Evolutionary conservation across 225 moss, liverwort and hornwort species (phyloP).

Genomic region (Polytrichum commune): DNA sequence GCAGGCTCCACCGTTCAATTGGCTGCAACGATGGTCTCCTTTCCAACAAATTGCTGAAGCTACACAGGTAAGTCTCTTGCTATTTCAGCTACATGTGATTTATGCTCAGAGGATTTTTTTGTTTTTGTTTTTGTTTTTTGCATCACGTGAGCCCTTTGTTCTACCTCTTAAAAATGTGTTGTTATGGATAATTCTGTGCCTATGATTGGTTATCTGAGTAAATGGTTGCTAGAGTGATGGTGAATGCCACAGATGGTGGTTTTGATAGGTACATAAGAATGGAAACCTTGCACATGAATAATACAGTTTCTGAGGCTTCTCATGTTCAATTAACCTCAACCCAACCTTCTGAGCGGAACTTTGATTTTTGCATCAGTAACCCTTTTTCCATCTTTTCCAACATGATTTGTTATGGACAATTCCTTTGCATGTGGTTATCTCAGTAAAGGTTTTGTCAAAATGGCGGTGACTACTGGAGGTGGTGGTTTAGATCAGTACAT

Average conservation of each 20-base stretch:
- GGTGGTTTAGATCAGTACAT: no score
- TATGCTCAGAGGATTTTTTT: background rate
- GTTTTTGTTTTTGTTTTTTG: background rate
- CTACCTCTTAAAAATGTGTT: background rate
- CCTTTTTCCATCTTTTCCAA: constrained; percentile 1
- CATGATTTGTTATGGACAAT: background rate
- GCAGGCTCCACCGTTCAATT: constrained; percentile 91
- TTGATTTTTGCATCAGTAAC: constrained; percentile 3
- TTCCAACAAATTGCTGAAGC: constrained; percentile 78
- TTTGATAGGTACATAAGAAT: no score
- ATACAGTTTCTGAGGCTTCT: no score
- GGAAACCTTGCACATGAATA: no score
- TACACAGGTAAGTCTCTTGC: constrained; percentile 63
- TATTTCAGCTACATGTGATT: background rate
- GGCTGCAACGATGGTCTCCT: constrained; percentile 93
- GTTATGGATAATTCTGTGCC: background rate
- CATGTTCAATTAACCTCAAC: background rate
- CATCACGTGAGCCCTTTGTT: background rate
- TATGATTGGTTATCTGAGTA: no score
- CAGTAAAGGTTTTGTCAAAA: no score
- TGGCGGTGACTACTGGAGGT: no score
- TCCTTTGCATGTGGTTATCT: no score
- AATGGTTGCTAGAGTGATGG: no score
- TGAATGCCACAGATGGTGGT: no score
- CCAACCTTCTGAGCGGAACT: constrained; percentile 15